Conservation (phyloP, 1,284 basidiomycete species). For the Blastosporella zonata region DNA sequence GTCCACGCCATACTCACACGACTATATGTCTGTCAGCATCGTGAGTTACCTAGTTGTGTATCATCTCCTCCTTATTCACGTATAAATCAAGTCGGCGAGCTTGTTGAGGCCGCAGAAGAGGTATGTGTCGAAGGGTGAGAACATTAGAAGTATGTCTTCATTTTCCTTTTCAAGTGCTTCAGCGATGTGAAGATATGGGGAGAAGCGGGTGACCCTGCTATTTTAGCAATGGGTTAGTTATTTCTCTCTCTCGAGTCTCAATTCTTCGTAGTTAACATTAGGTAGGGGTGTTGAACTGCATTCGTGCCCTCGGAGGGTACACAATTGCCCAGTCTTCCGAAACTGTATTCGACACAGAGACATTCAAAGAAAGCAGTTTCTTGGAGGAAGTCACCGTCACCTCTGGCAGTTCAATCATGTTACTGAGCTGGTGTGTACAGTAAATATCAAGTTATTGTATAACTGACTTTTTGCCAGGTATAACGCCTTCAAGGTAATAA, state of each 20-base stretch:
- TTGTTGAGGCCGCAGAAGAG: slow-evolving; percentile 60
- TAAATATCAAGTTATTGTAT: slow-evolving; percentile 1
- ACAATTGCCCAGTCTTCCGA: slow-evolving; percentile 46
- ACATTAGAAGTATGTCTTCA: background rate
- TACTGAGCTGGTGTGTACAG: slow-evolving; percentile 53
- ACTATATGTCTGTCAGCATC: slow-evolving; percentile 61
- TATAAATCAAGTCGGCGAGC: slow-evolving; percentile 49
- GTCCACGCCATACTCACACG: slow-evolving; percentile 51
- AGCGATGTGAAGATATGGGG: slow-evolving; percentile 55
- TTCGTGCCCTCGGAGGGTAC: slow-evolving; percentile 60
- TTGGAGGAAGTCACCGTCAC: slow-evolving; percentile 38
- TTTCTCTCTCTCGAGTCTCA: background rate
- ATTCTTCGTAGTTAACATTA: slow-evolving; percentile 5
- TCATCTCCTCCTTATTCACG: background rate
- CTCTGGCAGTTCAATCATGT: slow-evolving; percentile 47
- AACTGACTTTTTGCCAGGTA: slow-evolving; percentile 42
- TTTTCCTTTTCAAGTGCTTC: slow-evolving; percentile 40
- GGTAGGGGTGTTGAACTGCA: slow-evolving; percentile 54
- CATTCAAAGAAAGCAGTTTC: slow-evolving; percentile 57
- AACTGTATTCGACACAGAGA: slow-evolving; percentile 57
- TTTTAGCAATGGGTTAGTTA: slow-evolving; percentile 50
- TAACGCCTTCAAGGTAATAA: slow-evolving; percentile 56
- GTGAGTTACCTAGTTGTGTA: slow-evolving; percentile 35
- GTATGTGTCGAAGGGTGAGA: slow-evolving; percentile 28
- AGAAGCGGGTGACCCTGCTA: slow-evolving; percentile 51